Evolutionary conservation across 164 flowering plant species (phyloP).

Genomic region (Annona squamosa): DNA sequence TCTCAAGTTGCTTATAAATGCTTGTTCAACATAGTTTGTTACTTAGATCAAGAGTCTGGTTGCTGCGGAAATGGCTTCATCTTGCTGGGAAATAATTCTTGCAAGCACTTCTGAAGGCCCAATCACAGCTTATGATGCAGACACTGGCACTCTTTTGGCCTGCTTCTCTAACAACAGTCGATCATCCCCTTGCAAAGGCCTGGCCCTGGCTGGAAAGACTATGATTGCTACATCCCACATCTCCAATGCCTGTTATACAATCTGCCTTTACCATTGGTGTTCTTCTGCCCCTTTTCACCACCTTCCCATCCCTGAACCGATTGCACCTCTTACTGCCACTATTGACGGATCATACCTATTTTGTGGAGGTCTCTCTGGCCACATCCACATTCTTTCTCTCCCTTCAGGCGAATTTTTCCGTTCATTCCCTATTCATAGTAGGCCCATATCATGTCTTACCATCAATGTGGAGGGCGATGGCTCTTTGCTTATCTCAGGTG

Average conservation of each 20-base stretch:
- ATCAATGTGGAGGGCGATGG: slow-evolving; percentile 19
- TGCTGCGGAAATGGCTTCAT: slow-evolving; percentile 7
- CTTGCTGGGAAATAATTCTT: slow-evolving; percentile 28
- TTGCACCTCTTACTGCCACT: slow-evolving; percentile 37
- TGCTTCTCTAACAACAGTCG: slow-evolving; percentile 17
- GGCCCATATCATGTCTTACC: slow-evolving; percentile 25
- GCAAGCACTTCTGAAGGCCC: slow-evolving; percentile 22
- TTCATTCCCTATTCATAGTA: slow-evolving; percentile 28
- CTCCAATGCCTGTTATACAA: slow-evolving; percentile 13
- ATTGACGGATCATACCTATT: slow-evolving; percentile 37
- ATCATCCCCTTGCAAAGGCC: slow-evolving; percentile 25
- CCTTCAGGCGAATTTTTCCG: slow-evolving; percentile 29
- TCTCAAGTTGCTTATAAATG: no score
- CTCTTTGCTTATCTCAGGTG: slow-evolving; percentile 23
- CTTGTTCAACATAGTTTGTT: neutral
- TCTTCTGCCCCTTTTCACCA: slow-evolving; percentile 17
- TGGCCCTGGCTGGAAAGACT: slow-evolving; percentile 28
- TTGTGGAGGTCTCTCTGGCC: slow-evolving; percentile 47
- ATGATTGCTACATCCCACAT: slow-evolving; percentile 41
- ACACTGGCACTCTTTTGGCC: slow-evolving; percentile 13
- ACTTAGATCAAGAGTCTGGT: neutral
- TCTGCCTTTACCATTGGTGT: slow-evolving; percentile 22
- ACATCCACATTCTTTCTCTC: slow-evolving; percentile 24
- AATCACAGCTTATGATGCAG: slow-evolving; percentile 17
- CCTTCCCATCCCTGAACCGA: slow-evolving; percentile 45